A percentile compares a stretch with the other conserved stretches of the same genome.
Conservation (phyloP, 768 basidiomycete species). For the Podaxis sp. region DNA sequence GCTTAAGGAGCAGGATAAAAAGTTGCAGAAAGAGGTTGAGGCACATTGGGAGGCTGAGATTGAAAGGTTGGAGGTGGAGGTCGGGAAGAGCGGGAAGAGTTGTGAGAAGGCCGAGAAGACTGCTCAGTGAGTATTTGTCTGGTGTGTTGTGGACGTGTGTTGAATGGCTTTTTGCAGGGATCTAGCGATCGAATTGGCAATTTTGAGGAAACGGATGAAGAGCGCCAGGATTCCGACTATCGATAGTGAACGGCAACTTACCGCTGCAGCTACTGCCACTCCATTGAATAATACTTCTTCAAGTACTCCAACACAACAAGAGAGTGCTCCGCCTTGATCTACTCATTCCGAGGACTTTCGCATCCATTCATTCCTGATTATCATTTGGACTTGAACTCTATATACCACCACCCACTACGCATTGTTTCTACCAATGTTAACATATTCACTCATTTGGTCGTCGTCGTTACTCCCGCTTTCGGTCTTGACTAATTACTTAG, state of each 20-base stretch:
- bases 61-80: conserved; percentile 45
- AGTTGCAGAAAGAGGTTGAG: conserved; percentile 57
- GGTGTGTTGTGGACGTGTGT: conserved; percentile 4
- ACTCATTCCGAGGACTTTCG: not conserved
- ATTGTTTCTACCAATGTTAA: not conserved
- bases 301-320: not conserved
- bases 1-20: conserved; percentile 49
- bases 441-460: not conserved
- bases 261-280: not conserved
- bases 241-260: not conserved
- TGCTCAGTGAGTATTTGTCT: conserved; percentile 50
- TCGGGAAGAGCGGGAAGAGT: conserved; percentile 54
- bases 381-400: not conserved
- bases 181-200: conserved; percentile 62
- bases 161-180: conserved; percentile 29
- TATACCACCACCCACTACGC: conserved; percentile 1
- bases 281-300: not conserved
- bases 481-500: not conserved
- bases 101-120: conserved; percentile 59
- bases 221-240: not conserved
- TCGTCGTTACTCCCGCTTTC: not conserved
- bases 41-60: conserved; percentile 61
- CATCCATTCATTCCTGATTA: not conserved
- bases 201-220: conserved; percentile 69
- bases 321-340: conserved; percentile 9